These are phyloP conservation scores for Leptographium lundbergii DNA, from an alignment of 2,329 filamentous ascomycete genomes.

Conservation along the genomic window DNA sequence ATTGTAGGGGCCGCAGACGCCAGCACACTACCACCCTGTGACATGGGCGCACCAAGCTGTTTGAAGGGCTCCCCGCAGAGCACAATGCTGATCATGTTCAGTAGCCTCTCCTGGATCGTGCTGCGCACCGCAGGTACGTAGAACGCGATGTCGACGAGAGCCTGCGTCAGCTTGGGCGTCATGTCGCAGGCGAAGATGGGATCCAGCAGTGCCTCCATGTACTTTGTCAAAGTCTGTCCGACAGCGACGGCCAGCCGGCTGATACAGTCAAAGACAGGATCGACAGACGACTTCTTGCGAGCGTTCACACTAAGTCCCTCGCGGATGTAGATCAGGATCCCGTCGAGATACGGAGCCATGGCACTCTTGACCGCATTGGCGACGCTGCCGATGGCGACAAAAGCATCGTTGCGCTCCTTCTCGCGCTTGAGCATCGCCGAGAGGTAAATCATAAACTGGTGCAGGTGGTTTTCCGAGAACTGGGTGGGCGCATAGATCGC, in stretches of 20 bases:
- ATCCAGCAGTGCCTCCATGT: conserved; percentile 90
- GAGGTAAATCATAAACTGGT: conserved; percentile 94
- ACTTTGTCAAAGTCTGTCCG: conserved; percentile 93
- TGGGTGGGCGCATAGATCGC: conserved; percentile 87
- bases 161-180: conserved; percentile 86
- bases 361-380: conserved; percentile 92
- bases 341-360: conserved; percentile 89
- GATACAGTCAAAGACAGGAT: conserved; percentile 92
- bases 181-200: conserved; percentile 95
- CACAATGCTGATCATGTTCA: conserved; percentile 91
- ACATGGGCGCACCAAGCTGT: conserved; percentile 70
- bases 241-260: conserved; percentile 92
- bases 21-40: conserved; percentile 1
- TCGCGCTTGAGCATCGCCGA: conserved; percentile 90
- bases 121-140: conserved; percentile 92
- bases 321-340: conserved; percentile 83
- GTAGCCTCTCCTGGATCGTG: conserved; percentile 82
- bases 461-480: conserved; percentile 76
- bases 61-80: conserved; percentile 87
- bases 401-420: conserved; percentile 86
- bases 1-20: neutral
- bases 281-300: conserved; percentile 48
- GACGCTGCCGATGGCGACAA: conserved; percentile 90
- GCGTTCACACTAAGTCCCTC: conserved; percentile 80
- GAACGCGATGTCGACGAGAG: conserved; percentile 95